A percentile compares a stretch with the other conserved stretches of the same genome.
phyloP scores from a whole-genome alignment of 208 protist species.

The Leishmania gerbilli region DNA sequence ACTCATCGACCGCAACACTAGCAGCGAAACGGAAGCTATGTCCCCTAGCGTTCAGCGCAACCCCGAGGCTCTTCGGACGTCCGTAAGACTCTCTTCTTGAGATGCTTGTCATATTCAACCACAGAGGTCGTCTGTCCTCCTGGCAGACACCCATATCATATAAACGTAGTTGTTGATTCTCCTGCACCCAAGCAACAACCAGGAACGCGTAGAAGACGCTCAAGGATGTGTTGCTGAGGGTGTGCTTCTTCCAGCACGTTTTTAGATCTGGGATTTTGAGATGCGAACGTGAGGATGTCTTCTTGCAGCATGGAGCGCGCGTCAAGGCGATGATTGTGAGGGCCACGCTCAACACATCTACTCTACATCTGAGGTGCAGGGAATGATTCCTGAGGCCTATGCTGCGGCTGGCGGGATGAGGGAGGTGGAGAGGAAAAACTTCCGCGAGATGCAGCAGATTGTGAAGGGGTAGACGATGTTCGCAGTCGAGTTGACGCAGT shows the following conservation, averaged over 20 bases:
- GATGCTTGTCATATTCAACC: not conserved
- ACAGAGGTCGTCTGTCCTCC: not conserved
- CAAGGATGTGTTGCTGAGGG: conserved; percentile 38
- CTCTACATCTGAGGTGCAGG: conserved; percentile 36
- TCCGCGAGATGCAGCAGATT: conserved; percentile 60
- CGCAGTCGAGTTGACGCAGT: conserved; percentile 51
- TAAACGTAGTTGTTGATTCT: not conserved
- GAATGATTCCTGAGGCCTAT: conserved; percentile 35
- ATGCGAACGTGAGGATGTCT: conserved; percentile 75
- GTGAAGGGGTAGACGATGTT: conserved; percentile 42
- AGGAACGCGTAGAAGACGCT: conserved; percentile 59
- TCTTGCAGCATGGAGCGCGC: conserved; percentile 50
- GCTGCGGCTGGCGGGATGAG: conserved; percentile 31
- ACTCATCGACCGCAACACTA: not conserved
- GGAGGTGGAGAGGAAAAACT: conserved; percentile 49
- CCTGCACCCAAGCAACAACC: not conserved
- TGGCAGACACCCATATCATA: not conserved
- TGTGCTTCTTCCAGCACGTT: conserved; percentile 45
- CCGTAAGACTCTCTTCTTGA: not conserved
- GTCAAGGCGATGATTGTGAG: conserved; percentile 52
- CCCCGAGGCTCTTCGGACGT: not conserved
- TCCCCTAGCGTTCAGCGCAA: not conserved
- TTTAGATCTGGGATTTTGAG: conserved; percentile 49
- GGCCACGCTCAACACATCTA: conserved; percentile 50
- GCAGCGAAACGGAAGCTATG: not conserved